A percentile compares a stretch with the other conserved stretches of the same genome.
Evolutionary conservation across 768 basidiomycete species (phyloP).

Genomic region (Austroboletus festivus): DNA sequence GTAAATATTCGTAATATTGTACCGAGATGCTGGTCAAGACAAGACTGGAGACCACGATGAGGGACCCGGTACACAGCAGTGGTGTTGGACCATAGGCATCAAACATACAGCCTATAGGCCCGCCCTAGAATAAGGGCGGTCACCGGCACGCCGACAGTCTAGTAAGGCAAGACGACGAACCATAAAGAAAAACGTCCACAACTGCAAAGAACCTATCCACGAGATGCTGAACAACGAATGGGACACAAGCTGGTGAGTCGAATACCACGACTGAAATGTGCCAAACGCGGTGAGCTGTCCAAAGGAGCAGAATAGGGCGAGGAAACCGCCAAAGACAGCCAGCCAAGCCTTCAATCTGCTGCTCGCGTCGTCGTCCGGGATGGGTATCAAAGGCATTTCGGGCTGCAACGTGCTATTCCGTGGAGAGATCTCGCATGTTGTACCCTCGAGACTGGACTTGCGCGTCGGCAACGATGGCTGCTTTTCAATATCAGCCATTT

Average conservation of each 20-base stretch:
- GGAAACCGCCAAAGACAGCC: conserved; percentile 60
- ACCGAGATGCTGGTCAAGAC: conserved; percentile 58
- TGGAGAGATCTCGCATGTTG: conserved; percentile 17
- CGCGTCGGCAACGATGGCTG: conserved; percentile 16
- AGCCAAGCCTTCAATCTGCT: conserved; percentile 36
- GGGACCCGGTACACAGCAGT: conserved; percentile 50
- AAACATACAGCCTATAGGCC: conserved; percentile 56
- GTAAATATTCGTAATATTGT: conserved; percentile 57
- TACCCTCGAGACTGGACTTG: conserved; percentile 23
- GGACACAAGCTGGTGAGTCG: conserved; percentile 51
- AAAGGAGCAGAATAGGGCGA: conserved; percentile 67
- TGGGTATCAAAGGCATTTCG: conserved; percentile 13
- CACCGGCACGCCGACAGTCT: background rate
- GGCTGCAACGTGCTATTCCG: conserved; percentile 24
- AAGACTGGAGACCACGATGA: conserved; percentile 49
- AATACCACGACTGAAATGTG: conserved; percentile 69
- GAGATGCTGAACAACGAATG: conserved; percentile 56
- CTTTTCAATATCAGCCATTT: conserved; percentile 33
- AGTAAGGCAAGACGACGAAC: conserved; percentile 35
- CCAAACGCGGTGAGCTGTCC: conserved; percentile 73
- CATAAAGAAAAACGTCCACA: conserved; percentile 68
- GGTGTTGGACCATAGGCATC: conserved; percentile 57
- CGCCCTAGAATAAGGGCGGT: conserved; percentile 44
- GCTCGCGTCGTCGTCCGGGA: conserved; percentile 1
- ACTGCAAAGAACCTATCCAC: conserved; percentile 69